Evolutionary conservation across 805 yeast species (phyloP).

Genomic region (Teunomyces pallodes): DNA sequence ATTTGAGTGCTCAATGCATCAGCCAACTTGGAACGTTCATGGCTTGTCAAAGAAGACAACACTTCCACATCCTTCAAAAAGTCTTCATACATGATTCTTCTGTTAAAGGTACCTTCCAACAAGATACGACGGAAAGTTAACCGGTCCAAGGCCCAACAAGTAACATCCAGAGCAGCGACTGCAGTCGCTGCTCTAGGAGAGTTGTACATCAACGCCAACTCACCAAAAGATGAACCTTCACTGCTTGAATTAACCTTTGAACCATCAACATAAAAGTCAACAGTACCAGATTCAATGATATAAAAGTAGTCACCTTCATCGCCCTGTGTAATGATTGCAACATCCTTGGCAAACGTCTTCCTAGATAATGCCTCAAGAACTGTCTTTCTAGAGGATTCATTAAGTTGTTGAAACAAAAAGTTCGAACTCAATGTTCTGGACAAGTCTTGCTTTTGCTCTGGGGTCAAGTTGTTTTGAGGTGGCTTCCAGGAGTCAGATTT

Average conservation of each 20-base stretch:
- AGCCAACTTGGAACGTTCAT: constrained; percentile 88
- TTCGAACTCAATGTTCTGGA: constrained; percentile 72
- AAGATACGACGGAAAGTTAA: constrained; percentile 88
- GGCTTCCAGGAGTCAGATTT: constrained; percentile 68
- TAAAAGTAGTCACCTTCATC: constrained; percentile 94
- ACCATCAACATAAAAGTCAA: constrained; percentile 75
- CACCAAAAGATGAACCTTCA: constrained; percentile 92
- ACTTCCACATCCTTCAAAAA: constrained; percentile 86
- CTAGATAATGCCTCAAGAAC: constrained; percentile 84
- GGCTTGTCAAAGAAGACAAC: constrained; percentile 64
- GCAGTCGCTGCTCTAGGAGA: constrained; percentile 98
- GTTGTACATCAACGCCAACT: constrained; percentile 94
- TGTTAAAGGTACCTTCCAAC: constrained; percentile 84
- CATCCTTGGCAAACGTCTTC: constrained; percentile 55
- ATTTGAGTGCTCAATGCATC: constrained; percentile 85
- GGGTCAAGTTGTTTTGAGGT: constrained; percentile 61
- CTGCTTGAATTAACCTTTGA: constrained; percentile 70
- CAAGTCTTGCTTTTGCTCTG: constrained; percentile 65
- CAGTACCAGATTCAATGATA: constrained; percentile 79
- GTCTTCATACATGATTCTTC: constrained; percentile 86
- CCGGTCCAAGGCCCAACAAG: constrained; percentile 88
- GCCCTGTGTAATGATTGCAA: constrained; percentile 80
- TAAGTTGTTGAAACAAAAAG: constrained; percentile 82
- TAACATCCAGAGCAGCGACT: constrained; percentile 60
- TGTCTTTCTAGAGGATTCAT: constrained; percentile 69